Evolutionary conservation across 192 early-diverging fungal species (phyloP), one percentile per base, ranked within the genome.

Genomic region (Coemansia sp.): DNA sequence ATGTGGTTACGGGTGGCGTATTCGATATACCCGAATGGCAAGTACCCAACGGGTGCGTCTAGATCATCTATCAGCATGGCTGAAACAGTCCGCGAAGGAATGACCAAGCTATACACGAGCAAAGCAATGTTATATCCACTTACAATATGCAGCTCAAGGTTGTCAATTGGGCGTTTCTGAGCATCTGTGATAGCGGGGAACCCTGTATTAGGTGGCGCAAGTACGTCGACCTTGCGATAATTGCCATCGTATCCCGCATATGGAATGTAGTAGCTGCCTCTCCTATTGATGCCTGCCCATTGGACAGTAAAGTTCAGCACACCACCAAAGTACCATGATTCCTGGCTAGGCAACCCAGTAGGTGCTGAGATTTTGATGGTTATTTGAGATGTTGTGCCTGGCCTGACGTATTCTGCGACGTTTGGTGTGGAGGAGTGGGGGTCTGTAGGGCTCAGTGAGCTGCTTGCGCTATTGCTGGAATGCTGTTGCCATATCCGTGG

Each of bases 321-420:
- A 0, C 82, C 82, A 33, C 82, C 73, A 28, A 79, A 83, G 58
- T 79, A 75, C 82, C 82, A 83, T 15, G 61, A 60, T n/a, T 74
- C 77, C 0, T 33, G 57, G 27, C 72, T 63, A 4, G 50, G 27
- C 28, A 83, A 59, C 0, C 66, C 69, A 10, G 22, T 13, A 2
- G 82, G 82, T 19, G 59, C 50, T 0, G 54, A 30, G 19, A 83
- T 63, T 2, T 45, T 28, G 28, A 73, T 59, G 0, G 33, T 48
- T 7, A 79, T 1, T 3, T 38, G 23, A 10, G 41, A 29, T 0
- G 59, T 57, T 28, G 57, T 29, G 7, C 76, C 73, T 0, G 82
- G 63, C 0, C 33, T 54, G 17, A 83, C 44, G 15, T 64, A 37
- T n/a, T 19, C 52, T 30, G 52, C 52, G 4, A 30, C 23, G 11